Base-by-base conservation (phyloP, 768 basidiomycete genomes). In the Melanogaster broomeanus region DNA sequence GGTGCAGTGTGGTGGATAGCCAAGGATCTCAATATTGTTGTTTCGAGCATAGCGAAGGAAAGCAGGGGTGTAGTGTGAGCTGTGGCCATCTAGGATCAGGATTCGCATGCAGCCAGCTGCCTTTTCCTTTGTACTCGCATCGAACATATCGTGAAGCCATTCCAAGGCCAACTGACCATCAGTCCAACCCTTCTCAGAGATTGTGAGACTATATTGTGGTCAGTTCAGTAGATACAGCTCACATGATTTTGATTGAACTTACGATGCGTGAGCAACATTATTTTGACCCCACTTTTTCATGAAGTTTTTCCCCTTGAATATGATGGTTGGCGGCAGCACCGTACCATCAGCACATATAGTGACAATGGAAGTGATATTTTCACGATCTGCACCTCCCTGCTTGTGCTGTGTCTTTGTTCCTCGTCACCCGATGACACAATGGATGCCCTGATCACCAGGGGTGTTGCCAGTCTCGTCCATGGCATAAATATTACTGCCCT, bases 41-140 rank as follows among this genome's bases (percentile, higher is more conserved):
- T 52, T 55, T 4, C 22, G 10, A 0, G 66, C 62, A 61, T 63
- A 75, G 10, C 71, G 49, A 21, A 80, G 61, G 40, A 78, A 60
- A 7, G 61, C 56, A 12, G 51, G 46, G 0, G 61, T 66, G 55
- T 64, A 70, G 52, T 79, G 78, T 0, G 72, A 78, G 48, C 57
- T 66, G 46, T 78, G 77, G 1, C 77, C 72, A 63, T 78, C 74
- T 10, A 77, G 50, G 25, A 74, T 33, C 3, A 79, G 64, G 21
- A 75, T 58, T 9, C 67, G 37, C 3, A 60, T 53, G 6, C 48
- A 11, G 1, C 72, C 72, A 30, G 22, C 51, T 12, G 72, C 73
- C 48, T 77, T 75, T 37, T 66, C 68, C 27, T 55, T 44, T 15
- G 72, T 78, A 48, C 65, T 38, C 2, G 55, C 43, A 24, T 77